A percentile compares a stretch with the other conserved stretches of the same genome.
phyloP scores from a whole-genome alignment of 768 basidiomycete genomes.

The Mycena kentingensis region DNA sequence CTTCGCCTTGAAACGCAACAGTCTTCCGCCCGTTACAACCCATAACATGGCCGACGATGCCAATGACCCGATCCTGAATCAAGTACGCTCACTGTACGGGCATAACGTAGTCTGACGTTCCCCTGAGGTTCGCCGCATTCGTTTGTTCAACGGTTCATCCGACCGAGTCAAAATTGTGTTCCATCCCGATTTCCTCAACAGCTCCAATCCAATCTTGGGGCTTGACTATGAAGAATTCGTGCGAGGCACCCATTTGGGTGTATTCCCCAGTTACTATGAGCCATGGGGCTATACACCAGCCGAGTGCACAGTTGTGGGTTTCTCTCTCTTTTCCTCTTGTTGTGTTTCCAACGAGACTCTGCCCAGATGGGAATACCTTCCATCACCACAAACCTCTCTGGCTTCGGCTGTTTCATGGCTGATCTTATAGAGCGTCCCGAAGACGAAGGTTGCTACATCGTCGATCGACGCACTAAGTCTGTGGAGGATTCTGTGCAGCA shows the following conservation, averaged over 20 bases:
- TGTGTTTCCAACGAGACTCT: slow-evolving; percentile 10
- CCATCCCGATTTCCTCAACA: slow-evolving; percentile 97
- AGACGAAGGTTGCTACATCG: slow-evolving; percentile 96
- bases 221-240: slow-evolving; percentile 99
- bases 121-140: slow-evolving; percentile 85
- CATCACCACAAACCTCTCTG: slow-evolving; percentile 96
- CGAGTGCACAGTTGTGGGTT: slow-evolving; percentile 94
- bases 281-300: slow-evolving; percentile 98
- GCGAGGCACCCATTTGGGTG: slow-evolving; percentile 94
- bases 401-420: slow-evolving; percentile 98
- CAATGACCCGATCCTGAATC: slow-evolving; percentile 91
- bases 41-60: slow-evolving; percentile 98
- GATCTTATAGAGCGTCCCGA: slow-evolving; percentile 93
- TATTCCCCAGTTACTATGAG: slow-evolving; percentile 98
- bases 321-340: background rate
- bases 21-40: slow-evolving; percentile 94
- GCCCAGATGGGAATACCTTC: slow-evolving; percentile 94
- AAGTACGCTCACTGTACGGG: slow-evolving; percentile 31
- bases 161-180: slow-evolving; percentile 98
- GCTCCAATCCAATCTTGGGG: slow-evolving; percentile 95
- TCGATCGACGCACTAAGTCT: slow-evolving; percentile 86
- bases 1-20: slow-evolving; percentile 92
- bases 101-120: too few species aligned
- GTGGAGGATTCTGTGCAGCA: slow-evolving; percentile 91
- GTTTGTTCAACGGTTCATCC: slow-evolving; percentile 83